Conservation (phyloP, 2,329 filamentous ascomycete genomes). For the Sporothrix brunneoviolacea region DNA sequence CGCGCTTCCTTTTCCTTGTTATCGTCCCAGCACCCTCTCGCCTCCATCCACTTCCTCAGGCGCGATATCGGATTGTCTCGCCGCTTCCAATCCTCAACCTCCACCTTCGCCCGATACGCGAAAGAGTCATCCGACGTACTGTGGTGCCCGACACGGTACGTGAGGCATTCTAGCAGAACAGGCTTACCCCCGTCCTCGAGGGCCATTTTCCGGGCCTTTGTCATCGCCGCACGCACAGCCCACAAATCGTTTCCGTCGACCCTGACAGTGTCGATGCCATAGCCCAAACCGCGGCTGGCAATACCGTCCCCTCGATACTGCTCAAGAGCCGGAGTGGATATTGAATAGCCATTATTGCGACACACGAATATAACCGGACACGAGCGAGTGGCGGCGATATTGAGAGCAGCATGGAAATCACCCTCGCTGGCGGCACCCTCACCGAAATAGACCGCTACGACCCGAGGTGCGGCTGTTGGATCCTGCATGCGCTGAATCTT, state of each 20-base stretch:
- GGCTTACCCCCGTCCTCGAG: conserved; percentile 74
- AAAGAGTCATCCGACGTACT: conserved; percentile 96
- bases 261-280: conserved; percentile 77
- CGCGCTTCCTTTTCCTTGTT: conserved; percentile 58
- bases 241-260: conserved; percentile 80
- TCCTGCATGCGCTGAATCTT: conserved; percentile 65
- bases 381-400: conserved; percentile 70
- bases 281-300: conserved; percentile 67
- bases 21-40: conserved; percentile 76
- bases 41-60: conserved; percentile 66
- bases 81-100: conserved; percentile 81
- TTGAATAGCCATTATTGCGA: conserved; percentile 78
- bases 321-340: conserved; percentile 70
- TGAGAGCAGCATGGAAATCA: conserved; percentile 75
- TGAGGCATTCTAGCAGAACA: conserved; percentile 90
- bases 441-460: conserved; percentile 73
- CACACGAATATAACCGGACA: conserved; percentile 75
- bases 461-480: conserved; percentile 50
- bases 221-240: conserved; percentile 64
- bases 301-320: conserved; percentile 81
- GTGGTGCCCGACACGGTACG: conserved; percentile 92
- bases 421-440: conserved; percentile 77
- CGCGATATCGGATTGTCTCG: conserved; percentile 33
- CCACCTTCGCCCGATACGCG: conserved; percentile 85
- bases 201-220: conserved; percentile 67